phyloP scores from a whole-genome alignment of 2,329 filamentous ascomycete genomes.

The Trichophyton equinum region DNA sequence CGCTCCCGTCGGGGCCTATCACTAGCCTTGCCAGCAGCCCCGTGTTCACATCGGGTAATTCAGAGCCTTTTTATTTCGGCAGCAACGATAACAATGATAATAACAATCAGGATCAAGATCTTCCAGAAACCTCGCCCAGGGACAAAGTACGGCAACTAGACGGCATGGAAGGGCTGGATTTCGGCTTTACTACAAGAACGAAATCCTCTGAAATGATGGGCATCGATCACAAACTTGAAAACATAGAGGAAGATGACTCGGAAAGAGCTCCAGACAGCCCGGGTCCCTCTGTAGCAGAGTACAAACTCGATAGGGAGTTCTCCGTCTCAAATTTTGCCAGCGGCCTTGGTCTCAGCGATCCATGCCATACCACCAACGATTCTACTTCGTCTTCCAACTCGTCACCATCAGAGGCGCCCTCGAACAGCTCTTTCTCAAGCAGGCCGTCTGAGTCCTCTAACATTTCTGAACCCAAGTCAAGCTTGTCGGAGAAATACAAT shows the following conservation, averaged over 20 bases:
- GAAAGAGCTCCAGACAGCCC: conserved; percentile 1
- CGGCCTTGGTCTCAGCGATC: conserved; percentile 39
- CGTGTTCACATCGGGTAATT: conserved; percentile 7
- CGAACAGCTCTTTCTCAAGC: conserved; percentile 51
- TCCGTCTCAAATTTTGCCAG: conserved; percentile 31
- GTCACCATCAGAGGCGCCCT: conserved; percentile 46
- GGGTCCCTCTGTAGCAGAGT: neutral
- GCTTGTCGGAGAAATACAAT: conserved; percentile 15
- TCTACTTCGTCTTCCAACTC: conserved; percentile 56
- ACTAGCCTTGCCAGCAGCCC: conserved; percentile 10
- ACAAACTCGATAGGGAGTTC: conserved; percentile 18
- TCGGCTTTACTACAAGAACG: neutral
- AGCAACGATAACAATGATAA: neutral
- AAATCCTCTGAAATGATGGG: neutral
- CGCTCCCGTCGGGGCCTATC: conserved; percentile 11
- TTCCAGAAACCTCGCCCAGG: neutral
- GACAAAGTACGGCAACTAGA: neutral
- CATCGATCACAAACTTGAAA: neutral
- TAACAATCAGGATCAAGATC: neutral
- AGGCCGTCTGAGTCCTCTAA: conserved; percentile 35
- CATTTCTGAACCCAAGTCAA: conserved; percentile 20
- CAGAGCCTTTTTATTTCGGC: neutral
- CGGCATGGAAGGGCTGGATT: neutral
- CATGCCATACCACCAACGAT: conserved; percentile 51
- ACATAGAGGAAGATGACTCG: neutral